Evolutionary conservation across 2,329 filamentous ascomycete genomes (phyloP).

Genomic region (Sporothrix pseudoabietina): DNA sequence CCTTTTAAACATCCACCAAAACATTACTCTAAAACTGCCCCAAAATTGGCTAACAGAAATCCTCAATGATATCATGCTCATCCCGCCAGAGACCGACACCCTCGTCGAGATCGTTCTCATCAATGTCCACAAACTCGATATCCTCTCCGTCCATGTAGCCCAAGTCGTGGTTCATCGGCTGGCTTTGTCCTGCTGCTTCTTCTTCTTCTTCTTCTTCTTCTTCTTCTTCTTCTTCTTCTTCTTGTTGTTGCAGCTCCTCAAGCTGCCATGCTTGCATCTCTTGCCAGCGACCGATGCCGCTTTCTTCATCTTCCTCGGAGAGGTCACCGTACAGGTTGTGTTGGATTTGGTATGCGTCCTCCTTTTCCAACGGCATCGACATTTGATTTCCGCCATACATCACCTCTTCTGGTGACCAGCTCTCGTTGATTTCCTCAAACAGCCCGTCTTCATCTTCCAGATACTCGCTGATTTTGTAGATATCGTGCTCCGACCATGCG

Average conservation of each 20-base stretch:
- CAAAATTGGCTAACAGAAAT: not conserved
- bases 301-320: not conserved
- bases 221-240: not conserved
- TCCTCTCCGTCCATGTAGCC: conserved; percentile 14
- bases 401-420: not conserved
- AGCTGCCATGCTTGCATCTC: conserved; percentile 14
- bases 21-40: not conserved
- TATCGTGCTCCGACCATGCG: conserved; percentile 12
- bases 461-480: not conserved
- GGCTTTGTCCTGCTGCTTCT: not conserved
- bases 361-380: not conserved
- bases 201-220: not conserved
- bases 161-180: not conserved
- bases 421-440: not conserved
- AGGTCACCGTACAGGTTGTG: not conserved
- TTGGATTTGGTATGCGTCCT: not conserved
- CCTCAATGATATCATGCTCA: conserved; percentile 14
- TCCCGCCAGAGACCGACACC: conserved; percentile 20
- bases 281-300: not conserved
- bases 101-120: conserved; percentile 17
- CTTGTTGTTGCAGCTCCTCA: not conserved
- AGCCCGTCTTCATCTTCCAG: not conserved
- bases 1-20: not conserved
- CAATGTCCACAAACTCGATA: conserved; percentile 24
- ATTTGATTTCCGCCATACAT: not conserved